Percentiles rank a stretch among this genome's conserved stretches.
Evolutionary conservation across 1,139 yeast species (phyloP).

Genomic region (Taphrina sp.): DNA sequence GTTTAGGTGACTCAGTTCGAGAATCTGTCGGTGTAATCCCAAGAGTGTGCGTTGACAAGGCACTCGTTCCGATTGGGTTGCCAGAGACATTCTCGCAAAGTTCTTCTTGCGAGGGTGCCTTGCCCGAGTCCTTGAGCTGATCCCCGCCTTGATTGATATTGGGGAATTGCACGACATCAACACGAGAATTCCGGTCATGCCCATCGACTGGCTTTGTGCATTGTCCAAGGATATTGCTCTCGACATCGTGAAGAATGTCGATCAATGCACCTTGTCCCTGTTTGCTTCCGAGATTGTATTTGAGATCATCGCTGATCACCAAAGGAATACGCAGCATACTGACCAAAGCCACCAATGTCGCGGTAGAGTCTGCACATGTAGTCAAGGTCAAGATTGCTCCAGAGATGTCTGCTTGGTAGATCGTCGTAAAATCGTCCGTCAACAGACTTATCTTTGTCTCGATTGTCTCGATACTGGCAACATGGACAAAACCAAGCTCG

Average conservation of each 20-base stretch:
- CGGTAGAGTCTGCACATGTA: constrained; percentile 81
- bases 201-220: neutral
- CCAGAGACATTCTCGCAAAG: too few species aligned
- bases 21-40: neutral
- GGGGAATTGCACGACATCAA: constrained; percentile 34
- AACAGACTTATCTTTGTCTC: constrained; percentile 6
- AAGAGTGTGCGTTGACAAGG: neutral
- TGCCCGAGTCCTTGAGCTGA: neutral
- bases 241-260: constrained; percentile 54
- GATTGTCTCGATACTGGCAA: constrained; percentile 35
- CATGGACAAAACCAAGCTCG: constrained; percentile 37
- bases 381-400: constrained; percentile 56
- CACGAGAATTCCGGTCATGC: neutral
- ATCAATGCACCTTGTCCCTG: constrained; percentile 43
- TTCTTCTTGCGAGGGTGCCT: too few species aligned
- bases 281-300: constrained; percentile 40
- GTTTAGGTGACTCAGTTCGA: neutral
- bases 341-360: constrained; percentile 63
- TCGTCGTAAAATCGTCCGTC: constrained; percentile 17
- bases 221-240: constrained; percentile 36
- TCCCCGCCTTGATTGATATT: neutral
- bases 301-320: constrained; percentile 57
- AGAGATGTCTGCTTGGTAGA: constrained; percentile 43
- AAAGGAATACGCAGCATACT: constrained; percentile 67
- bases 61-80: neutral